phyloP scores from a whole-genome alignment of 1,284 basidiomycete genomes.

The Ustilago nuda region DNA sequence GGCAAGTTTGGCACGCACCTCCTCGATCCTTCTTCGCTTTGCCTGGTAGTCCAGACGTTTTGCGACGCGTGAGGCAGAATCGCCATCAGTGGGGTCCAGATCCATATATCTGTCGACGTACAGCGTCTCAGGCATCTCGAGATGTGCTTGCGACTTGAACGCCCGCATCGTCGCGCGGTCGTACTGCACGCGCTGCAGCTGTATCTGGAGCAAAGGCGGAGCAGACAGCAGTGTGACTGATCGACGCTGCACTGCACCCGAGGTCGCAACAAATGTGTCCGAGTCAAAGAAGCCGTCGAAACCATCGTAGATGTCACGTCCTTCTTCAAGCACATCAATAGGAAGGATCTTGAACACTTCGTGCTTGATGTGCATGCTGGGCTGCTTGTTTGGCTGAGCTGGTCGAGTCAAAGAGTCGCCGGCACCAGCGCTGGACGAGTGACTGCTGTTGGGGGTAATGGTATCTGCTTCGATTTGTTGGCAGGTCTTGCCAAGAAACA shows the following conservation, averaged over 20 bases:
- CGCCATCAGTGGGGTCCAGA: constrained; percentile 75
- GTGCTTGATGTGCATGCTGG: constrained; percentile 80
- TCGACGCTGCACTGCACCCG: constrained; percentile 86
- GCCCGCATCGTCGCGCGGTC: constrained; percentile 87
- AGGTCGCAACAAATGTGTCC: constrained; percentile 79
- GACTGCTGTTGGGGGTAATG: background rate
- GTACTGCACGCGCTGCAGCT: constrained; percentile 95
- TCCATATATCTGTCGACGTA: constrained; percentile 89
- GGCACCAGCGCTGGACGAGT: constrained; percentile 5
- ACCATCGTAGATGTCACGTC: constrained; percentile 92
- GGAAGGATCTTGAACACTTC: constrained; percentile 93
- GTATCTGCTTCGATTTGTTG: constrained; percentile 54
- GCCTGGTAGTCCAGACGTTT: constrained; percentile 73
- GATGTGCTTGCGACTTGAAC: constrained; percentile 94
- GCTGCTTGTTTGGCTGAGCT: constrained; percentile 34
- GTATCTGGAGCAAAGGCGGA: constrained; percentile 92
- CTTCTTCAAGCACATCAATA: constrained; percentile 86
- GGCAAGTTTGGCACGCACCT: constrained; percentile 33
- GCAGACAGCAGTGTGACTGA: constrained; percentile 86
- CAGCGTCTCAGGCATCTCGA: constrained; percentile 87
- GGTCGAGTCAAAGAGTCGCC: constrained; percentile 18
- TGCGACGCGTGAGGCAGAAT: constrained; percentile 73
- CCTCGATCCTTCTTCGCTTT: constrained; percentile 42
- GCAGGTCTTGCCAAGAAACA: constrained; percentile 62
- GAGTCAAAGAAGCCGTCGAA: constrained; percentile 92